Base-by-base conservation (phyloP, 371 early-diverging fungal species). In the Cokeromyces recurvatus region DNA sequence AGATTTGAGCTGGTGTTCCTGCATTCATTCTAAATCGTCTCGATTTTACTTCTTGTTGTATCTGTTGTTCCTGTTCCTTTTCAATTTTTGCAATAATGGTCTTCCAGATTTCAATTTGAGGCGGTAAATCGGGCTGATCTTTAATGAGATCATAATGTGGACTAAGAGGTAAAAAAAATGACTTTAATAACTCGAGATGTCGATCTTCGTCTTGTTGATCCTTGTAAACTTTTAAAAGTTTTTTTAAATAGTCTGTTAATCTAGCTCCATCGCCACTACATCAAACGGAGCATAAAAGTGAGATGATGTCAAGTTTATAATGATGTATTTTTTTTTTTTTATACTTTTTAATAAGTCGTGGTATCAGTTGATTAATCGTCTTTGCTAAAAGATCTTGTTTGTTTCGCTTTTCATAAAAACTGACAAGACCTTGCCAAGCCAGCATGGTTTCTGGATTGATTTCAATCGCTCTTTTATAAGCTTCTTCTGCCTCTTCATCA, bases 341-440 rank as follows among this genome's bases (percentile, higher is more conserved):
- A 4, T 55, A 67, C 62, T 54, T 64, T 34, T 47, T 56, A 7
- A 47, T 43, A 5, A 71, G 49, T 29, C 67, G 52, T 3, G 62
- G 62, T 16, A 66, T 25, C 21, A 81, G 48, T 19, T 54, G 39
- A 12, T 66, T 48, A 31, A 82, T 62, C 9, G 70, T 74, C 2
- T 66, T 61, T 8, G 68, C 66, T 20, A 82, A 54, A 17, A 68
- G 60, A 1, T 55, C 50, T 43, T 68, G 59, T 24, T 72, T 67
- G 15, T 72, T 50, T 43, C 71, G 57, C 46, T 78, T 78, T 40
- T 86, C 84, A 48, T 82, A 83, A 49, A 89, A 78, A 29, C 57
- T 68, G 10, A 74, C 48, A 22, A 74, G 32, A 35, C 90, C 94
- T 57, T 94, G 92, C 72, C 86, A 90, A 5, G 90, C 92, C 11